Conservation (phyloP, 371 early-diverging fungal genomes). For the Blastocladiella emersonii region DNA sequence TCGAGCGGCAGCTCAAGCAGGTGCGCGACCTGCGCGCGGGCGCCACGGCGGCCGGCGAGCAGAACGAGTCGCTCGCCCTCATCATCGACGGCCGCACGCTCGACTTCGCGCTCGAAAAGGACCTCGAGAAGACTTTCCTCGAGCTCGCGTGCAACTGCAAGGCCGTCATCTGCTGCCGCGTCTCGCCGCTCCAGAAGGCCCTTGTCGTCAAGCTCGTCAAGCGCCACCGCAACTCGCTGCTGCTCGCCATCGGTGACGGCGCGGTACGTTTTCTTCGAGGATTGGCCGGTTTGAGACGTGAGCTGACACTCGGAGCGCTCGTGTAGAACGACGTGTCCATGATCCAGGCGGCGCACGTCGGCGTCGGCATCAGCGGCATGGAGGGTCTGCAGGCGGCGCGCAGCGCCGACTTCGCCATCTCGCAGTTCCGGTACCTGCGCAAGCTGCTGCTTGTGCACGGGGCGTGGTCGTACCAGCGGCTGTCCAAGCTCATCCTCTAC, state of each 20-base stretch:
- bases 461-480: conserved; percentile 80
- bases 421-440: conserved; percentile 78
- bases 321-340: conserved; percentile 97
- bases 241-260: conserved; percentile 44
- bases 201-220: conserved; percentile 82
- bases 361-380: conserved; percentile 91
- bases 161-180: conserved; percentile 84
- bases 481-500: conserved; percentile 72
- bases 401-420: conserved; percentile 90
- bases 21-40: background rate
- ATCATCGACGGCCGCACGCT: conserved; percentile 57
- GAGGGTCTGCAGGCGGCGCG: conserved; percentile 96
- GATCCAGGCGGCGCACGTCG: conserved; percentile 95
- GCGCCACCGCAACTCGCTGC: conserved; percentile 51
- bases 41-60: background rate
- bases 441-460: conserved; percentile 87
- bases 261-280: conserved; percentile 10
- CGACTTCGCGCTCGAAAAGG: conserved; percentile 53
- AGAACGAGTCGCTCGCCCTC: conserved; percentile 21
- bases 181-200: conserved; percentile 88
- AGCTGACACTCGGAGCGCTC: no score
- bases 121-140: conserved; percentile 50
- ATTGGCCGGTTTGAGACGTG: no score
- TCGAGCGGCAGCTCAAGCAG: conserved; percentile 49
- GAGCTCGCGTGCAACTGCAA: conserved; percentile 65